Percentiles rank a stretch among this genome's conserved stretches.
These are phyloP conservation scores for Pisolithus albus DNA, from an alignment of 768 basidiomycete species.

Conservation along the genomic window DNA sequence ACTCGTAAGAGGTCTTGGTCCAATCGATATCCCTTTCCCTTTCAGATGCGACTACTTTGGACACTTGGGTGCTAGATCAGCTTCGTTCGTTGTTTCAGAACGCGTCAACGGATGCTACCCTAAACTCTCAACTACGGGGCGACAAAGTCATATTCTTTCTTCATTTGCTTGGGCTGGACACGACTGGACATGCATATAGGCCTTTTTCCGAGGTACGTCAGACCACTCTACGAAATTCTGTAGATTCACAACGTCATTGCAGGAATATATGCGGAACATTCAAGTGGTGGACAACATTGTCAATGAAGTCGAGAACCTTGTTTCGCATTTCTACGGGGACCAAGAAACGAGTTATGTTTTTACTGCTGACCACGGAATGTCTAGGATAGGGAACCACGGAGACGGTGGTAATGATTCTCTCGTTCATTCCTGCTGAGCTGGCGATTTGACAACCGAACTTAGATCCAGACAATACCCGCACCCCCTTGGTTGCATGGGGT, in stretches of 20 bases:
- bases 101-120: slow-evolving; percentile 44
- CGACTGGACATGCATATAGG: slow-evolving; percentile 80
- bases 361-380: slow-evolving; percentile 91
- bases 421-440: not conserved
- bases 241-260: not conserved
- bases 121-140: slow-evolving; percentile 47
- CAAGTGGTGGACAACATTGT: slow-evolving; percentile 73
- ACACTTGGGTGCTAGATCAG: slow-evolving; percentile 73
- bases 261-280: slow-evolving; percentile 88
- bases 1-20: not conserved
- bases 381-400: slow-evolving; percentile 80
- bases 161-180: slow-evolving; percentile 79
- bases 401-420: slow-evolving; percentile 57
- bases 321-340: slow-evolving; percentile 60
- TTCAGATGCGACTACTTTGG: slow-evolving; percentile 68
- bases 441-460: slow-evolving; percentile 1
- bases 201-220: slow-evolving; percentile 64
- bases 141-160: slow-evolving; percentile 73
- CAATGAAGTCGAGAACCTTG: slow-evolving; percentile 51
- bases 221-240: not conserved
- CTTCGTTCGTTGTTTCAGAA: slow-evolving; percentile 57
- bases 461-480: slow-evolving; percentile 87
- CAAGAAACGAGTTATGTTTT: slow-evolving; percentile 70
- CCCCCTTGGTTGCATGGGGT: slow-evolving; percentile 81
- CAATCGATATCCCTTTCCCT: not conserved